phyloP scores from a whole-genome alignment of 2,329 filamentous ascomycete genomes.

The Pestalotiopsis sp. region DNA sequence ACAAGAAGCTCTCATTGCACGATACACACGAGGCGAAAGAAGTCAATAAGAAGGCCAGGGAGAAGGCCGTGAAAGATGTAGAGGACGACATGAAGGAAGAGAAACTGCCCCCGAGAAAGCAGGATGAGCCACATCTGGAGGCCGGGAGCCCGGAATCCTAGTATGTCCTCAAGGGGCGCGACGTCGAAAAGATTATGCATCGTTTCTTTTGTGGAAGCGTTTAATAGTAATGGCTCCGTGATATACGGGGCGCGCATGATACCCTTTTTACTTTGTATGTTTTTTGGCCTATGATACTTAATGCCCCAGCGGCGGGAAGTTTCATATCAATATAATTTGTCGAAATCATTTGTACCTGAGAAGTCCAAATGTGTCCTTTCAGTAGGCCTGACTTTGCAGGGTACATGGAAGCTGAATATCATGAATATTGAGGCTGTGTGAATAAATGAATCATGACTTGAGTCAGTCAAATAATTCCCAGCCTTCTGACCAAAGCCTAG shows the following conservation, averaged over 20 bases:
- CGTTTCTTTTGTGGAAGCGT: not conserved
- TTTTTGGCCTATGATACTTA: not conserved
- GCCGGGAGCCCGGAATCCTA: not conserved
- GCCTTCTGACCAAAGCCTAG: not conserved
- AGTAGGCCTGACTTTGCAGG: not conserved
- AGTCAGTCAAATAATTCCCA: not conserved
- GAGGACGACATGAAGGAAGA: constrained; percentile 4
- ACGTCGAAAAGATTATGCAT: not conserved
- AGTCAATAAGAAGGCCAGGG: not conserved
- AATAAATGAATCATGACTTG: not conserved
- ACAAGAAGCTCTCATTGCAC: not conserved
- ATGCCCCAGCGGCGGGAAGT: not conserved
- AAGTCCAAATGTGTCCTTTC: not conserved
- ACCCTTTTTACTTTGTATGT: not conserved
- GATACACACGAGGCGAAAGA: constrained; percentile 3
- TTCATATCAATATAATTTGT: not conserved
- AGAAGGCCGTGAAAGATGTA: constrained; percentile 3
- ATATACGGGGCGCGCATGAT: not conserved
- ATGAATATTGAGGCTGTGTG: not conserved
- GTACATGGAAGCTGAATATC: not conserved
- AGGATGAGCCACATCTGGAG: constrained; percentile 1
- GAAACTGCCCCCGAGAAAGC: not conserved
- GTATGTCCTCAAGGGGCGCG: not conserved
- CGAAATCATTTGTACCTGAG: too few relatives aligned
- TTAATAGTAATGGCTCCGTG: not conserved